Percentiles rank a stretch among this genome's conserved stretches.
Evolutionary conservation across 163 green algal genomes (phyloP).

Genomic region (Coccomyxa subellipsoidea): DNA sequence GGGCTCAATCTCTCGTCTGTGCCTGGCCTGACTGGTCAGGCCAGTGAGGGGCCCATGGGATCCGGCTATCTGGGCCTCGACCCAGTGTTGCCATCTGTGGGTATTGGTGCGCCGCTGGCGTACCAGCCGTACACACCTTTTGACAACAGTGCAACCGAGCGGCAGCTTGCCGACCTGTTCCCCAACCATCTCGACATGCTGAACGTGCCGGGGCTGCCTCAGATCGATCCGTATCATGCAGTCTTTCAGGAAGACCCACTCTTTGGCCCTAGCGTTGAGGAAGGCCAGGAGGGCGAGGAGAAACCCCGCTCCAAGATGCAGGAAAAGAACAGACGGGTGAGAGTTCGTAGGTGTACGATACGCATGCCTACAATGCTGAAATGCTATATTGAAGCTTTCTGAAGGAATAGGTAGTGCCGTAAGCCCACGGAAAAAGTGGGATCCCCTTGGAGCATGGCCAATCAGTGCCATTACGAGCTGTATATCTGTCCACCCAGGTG

Average conservation of each 20-base stretch:
- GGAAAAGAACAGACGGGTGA: constrained; percentile 6
- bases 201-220: neutral
- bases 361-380: no score
- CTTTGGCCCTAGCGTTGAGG: neutral
- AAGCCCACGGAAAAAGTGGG: no score
- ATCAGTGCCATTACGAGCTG: no score
- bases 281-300: neutral
- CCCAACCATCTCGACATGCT: neutral
- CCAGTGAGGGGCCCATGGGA: neutral
- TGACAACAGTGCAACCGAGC: neutral
- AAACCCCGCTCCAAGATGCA: constrained; percentile 9
- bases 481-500: no score
- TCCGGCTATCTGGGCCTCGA: neutral
- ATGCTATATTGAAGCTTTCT: no score
- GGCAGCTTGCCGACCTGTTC: constrained; percentile 4
- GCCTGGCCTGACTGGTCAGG: neutral
- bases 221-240: neutral
- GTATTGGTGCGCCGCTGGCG: neutral
- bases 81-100: neutral
- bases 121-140: neutral
- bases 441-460: neutral
- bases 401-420: no score
- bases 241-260: neutral
- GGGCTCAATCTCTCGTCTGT: neutral
- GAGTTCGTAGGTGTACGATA: no score